Evolutionary conservation across 257 asterid genomes (phyloP).

Genomic region (Nicotiana attenuata): DNA sequence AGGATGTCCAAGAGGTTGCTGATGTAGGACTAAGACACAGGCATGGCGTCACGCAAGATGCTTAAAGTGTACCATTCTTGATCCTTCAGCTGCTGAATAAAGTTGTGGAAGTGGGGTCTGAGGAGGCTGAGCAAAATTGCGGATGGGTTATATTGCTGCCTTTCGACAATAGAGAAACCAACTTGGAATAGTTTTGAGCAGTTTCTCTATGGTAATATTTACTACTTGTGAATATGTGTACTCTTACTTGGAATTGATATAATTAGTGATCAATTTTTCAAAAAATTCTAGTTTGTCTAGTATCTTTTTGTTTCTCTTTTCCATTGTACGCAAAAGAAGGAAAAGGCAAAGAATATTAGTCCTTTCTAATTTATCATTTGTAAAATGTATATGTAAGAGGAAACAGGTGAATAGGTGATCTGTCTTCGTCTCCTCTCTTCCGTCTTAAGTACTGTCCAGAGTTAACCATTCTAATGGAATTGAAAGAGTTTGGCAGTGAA

Average conservation of each 20-base stretch:
- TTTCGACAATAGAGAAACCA: background rate
- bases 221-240: slow-evolving; percentile 16
- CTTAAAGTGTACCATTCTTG: slow-evolving; percentile 12
- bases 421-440: background rate
- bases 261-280: background rate
- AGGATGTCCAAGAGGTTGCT: slow-evolving; percentile 25
- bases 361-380: background rate
- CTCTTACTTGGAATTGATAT: background rate
- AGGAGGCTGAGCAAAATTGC: background rate
- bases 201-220: background rate
- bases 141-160: background rate
- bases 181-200: background rate
- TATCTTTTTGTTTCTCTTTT: background rate
- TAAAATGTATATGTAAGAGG: background rate
- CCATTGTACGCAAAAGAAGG: background rate
- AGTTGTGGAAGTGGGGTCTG: background rate
- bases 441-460: background rate
- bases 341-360: background rate
- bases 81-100: background rate
- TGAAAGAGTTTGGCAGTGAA: background rate
- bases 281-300: background rate
- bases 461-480: background rate
- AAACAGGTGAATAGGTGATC: background rate
- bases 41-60: slow-evolving; percentile 43
- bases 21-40: slow-evolving; percentile 57